phyloP scores from a whole-genome alignment of 495 filamentous ascomycete genomes.

The Usnea hakonensis region DNA sequence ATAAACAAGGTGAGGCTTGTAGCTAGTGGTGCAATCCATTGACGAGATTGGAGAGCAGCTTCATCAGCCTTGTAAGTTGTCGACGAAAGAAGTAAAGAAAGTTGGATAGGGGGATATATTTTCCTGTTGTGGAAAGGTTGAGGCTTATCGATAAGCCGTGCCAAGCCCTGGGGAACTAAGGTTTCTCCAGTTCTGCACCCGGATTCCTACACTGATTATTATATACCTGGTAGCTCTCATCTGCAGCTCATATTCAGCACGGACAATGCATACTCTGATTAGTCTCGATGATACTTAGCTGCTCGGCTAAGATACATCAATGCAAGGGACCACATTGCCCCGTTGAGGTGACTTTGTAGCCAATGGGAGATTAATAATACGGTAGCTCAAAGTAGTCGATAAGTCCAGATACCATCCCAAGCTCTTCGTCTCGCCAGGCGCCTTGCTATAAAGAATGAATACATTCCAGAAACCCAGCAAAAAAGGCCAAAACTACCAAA shows the following conservation, averaged over 20 bases:
- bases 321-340: not conserved
- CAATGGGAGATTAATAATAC: not conserved
- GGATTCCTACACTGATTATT: no score
- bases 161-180: not conserved
- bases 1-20: not conserved
- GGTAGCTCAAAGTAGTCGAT: not conserved
- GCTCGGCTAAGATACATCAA: not conserved
- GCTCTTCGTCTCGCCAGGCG: not conserved
- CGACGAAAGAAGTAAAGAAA: not conserved
- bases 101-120: not conserved
- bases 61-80: not conserved
- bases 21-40: not conserved
- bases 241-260: not conserved
- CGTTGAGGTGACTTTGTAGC: not conserved
- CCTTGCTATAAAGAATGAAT: slow-evolving; percentile 9
- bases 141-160: slow-evolving; percentile 7
- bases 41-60: not conserved
- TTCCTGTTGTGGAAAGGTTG: not conserved
- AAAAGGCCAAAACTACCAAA: not conserved
- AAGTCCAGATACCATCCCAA: not conserved
- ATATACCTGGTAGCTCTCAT: not conserved
- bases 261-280: not conserved
- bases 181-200: no score
- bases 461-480: not conserved
- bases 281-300: not conserved